phyloP scores from a whole-genome alignment of 129 eudicot species.

The Arctium lappa region DNA sequence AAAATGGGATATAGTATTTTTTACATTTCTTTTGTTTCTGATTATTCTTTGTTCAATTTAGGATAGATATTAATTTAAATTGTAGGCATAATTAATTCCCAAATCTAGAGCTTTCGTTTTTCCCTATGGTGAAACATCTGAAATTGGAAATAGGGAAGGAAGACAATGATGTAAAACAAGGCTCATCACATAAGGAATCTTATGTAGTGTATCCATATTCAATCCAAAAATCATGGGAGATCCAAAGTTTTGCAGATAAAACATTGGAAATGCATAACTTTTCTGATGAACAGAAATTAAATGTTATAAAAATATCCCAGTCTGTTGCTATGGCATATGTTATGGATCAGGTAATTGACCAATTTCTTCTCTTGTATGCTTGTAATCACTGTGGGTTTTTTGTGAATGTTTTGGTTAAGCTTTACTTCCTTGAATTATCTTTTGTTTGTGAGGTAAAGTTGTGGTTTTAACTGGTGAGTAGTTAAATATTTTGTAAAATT shows the following conservation, averaged over 20 bases:
- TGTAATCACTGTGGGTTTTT: no score
- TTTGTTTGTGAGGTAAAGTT: neutral
- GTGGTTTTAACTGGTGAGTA: neutral
- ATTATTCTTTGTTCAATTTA: slow-evolving; percentile 29
- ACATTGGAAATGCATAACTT: slow-evolving; percentile 46
- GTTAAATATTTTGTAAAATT: neutral
- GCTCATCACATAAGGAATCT: slow-evolving; percentile 41
- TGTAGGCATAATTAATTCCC: slow-evolving; percentile 64
- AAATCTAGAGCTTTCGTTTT: slow-evolving; percentile 74
- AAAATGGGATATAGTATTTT: no score
- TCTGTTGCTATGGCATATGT: slow-evolving; percentile 96
- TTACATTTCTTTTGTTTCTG: slow-evolving; percentile 24
- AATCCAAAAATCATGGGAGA: slow-evolving; percentile 21
- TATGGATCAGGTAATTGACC: neutral
- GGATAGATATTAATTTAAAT: no score
- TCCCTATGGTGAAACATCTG: slow-evolving; percentile 94
- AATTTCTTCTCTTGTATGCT: neutral
- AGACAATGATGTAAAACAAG: slow-evolving; percentile 40
- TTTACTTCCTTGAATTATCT: slow-evolving; percentile 1
- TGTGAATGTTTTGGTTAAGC: neutral
- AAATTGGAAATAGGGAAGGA: slow-evolving; percentile 38
- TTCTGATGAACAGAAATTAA: slow-evolving; percentile 71
- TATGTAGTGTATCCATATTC: slow-evolving; percentile 50
- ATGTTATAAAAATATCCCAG: slow-evolving; percentile 78
- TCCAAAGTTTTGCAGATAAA: slow-evolving; percentile 29